Evolutionary conservation across 306 rosid genomes (phyloP).

Genomic region (Cucumis melo): DNA sequence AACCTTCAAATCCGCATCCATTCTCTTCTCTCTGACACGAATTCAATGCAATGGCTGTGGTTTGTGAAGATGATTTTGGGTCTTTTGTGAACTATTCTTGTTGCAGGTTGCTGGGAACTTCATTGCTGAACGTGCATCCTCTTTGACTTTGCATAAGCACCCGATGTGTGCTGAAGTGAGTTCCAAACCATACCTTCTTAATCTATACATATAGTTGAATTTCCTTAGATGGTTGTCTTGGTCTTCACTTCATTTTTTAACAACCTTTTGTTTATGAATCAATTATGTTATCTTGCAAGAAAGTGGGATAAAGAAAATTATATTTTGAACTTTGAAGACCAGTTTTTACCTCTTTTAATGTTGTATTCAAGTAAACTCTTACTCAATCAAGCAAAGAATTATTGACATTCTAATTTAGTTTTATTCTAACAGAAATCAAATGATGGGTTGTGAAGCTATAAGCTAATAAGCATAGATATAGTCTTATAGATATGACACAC

Average conservation of each 20-base stretch:
- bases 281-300: background rate
- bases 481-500: too few relatives aligned
- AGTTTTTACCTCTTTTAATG: background rate
- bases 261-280: background rate
- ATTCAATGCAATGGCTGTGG: background rate
- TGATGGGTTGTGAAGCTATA: background rate
- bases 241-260: background rate
- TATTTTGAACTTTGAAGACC: background rate
- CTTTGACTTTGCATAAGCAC: constrained; percentile 81
- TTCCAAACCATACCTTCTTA: background rate
- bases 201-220: background rate
- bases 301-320: background rate
- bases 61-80: background rate
- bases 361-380: too few relatives aligned
- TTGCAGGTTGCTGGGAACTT: constrained; percentile 19
- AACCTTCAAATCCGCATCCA: background rate
- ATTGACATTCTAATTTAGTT: background rate
- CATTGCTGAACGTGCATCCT: constrained; percentile 47
- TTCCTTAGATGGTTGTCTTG: background rate
- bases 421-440: background rate
- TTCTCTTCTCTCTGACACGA: background rate
- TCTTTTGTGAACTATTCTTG: background rate
- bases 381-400: background rate
- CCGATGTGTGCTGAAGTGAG: constrained; percentile 89
- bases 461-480: too few relatives aligned